A percentile compares a stretch with the other conserved stretches of the same genome.
Conservation (phyloP, 371 early-diverging fungal genomes). For the Mortierella sp. region DNA sequence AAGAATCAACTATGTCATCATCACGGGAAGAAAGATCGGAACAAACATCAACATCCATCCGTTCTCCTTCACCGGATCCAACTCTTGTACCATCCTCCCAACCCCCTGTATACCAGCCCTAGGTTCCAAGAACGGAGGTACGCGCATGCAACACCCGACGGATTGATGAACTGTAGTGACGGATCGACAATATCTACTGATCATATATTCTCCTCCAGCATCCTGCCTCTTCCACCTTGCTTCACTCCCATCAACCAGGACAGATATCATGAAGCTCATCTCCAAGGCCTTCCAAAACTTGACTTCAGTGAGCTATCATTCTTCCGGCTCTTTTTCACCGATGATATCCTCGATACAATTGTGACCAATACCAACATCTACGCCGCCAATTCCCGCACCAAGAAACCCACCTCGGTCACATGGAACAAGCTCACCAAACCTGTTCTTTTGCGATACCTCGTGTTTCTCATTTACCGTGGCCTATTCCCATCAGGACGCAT, state of each 20-base stretch:
- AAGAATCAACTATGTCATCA: too few species aligned
- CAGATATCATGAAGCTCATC: not conserved
- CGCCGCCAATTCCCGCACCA: conserved; percentile 1
- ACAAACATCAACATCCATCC: too few species aligned
- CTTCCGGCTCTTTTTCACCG: conserved; percentile 37
- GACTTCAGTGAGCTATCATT: not conserved
- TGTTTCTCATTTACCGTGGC: conserved; percentile 14
- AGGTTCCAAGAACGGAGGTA: too few species aligned
- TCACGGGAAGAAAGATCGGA: too few species aligned
- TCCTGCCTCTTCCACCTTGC: not conserved
- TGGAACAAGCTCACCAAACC: conserved; percentile 13
- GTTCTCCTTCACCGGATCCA: too few species aligned
- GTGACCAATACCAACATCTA: conserved; percentile 34
- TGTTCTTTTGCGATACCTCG: not conserved
- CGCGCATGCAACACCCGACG: too few species aligned
- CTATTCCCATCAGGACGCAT: conserved; percentile 9
- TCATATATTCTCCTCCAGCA: too few species aligned
- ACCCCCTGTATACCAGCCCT: conserved; percentile 21
- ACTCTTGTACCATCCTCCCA: not conserved
- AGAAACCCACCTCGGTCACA: conserved; percentile 5
- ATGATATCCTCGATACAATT: conserved; percentile 26
- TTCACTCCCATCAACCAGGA: not conserved
- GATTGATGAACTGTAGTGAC: too few species aligned
- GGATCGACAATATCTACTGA: too few species aligned
- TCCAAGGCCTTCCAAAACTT: not conserved